Conservation (phyloP, 1,284 basidiomycete genomes). For the Rhodotorula mucilaginosa region DNA sequence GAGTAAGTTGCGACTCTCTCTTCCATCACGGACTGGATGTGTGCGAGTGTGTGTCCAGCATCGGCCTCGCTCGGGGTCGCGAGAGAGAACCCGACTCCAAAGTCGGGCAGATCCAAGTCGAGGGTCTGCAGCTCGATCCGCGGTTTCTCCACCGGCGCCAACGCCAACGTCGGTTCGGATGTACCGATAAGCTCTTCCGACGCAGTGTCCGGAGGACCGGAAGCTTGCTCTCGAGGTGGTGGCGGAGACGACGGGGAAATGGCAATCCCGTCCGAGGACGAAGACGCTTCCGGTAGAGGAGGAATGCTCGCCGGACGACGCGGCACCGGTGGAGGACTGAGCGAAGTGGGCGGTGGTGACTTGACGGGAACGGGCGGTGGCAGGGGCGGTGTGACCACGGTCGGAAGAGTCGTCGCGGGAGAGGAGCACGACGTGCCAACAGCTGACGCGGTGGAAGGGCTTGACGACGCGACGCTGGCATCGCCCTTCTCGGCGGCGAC, state of each 20-base stretch:
- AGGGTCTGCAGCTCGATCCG: slow-evolving; percentile 1
- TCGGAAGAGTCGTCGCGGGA: neutral
- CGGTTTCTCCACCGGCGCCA: neutral
- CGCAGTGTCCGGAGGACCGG: neutral
- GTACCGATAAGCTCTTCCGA: no score
- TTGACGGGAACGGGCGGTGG: neutral
- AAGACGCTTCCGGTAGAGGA: neutral
- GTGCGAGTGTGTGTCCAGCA: no score
- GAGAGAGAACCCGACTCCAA: slow-evolving; percentile 5
- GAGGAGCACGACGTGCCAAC: neutral
- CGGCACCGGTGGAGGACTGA: neutral
- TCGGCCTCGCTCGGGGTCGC: neutral
- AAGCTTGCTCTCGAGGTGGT: no score
- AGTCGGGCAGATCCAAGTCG: slow-evolving; percentile 13
- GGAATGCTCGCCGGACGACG: neutral
- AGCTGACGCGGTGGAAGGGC: no score
- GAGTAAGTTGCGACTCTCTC: no score
- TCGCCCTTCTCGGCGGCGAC: no score
- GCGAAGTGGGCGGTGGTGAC: no score
- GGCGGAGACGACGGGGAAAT: no score
- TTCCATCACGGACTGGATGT: no score
- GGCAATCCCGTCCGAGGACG: no score
- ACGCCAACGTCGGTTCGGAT: no score
- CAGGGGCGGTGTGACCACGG: neutral
- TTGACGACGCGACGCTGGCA: no score